Conservation (phyloP, 1,284 basidiomycete species). For the Apiotrichum porosum region DNA sequence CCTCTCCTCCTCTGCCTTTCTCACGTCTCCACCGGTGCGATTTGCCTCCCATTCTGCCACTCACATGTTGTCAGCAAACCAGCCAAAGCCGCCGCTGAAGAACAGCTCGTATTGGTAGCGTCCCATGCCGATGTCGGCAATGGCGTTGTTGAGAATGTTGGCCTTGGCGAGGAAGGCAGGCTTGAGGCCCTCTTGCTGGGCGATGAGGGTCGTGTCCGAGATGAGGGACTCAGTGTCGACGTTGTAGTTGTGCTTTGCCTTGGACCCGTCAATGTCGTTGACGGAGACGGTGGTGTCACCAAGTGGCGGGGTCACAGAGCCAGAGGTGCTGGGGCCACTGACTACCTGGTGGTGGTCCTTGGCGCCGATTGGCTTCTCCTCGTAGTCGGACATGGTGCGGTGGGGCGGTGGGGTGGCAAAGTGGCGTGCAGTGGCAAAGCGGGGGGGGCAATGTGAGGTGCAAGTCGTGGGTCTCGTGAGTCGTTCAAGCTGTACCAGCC, state of each 20-base stretch:
- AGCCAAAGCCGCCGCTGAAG: constrained; percentile 51
- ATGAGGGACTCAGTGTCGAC: constrained; percentile 18
- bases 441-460: no score
- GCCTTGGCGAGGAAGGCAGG: constrained; percentile 33
- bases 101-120: constrained; percentile 60
- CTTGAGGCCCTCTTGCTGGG: constrained; percentile 22
- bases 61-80: constrained; percentile 51
- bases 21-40: no score
- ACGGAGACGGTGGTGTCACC: background rate
- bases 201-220: constrained; percentile 15
- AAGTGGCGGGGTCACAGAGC: no score
- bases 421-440: no score
- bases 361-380: no score
- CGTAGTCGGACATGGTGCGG: no score
- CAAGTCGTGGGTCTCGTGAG: no score
- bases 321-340: background rate
- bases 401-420: no score
- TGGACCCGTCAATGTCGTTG: background rate
- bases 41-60: no score
- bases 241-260: background rate
- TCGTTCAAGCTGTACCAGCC: no score
- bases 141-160: constrained; percentile 32
- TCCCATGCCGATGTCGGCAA: constrained; percentile 56
- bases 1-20: no score
- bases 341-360: background rate